Evolutionary conservation across 352 stramenopile species (phyloP).

Genomic region (Phytopythium chamaehyphon): DNA sequence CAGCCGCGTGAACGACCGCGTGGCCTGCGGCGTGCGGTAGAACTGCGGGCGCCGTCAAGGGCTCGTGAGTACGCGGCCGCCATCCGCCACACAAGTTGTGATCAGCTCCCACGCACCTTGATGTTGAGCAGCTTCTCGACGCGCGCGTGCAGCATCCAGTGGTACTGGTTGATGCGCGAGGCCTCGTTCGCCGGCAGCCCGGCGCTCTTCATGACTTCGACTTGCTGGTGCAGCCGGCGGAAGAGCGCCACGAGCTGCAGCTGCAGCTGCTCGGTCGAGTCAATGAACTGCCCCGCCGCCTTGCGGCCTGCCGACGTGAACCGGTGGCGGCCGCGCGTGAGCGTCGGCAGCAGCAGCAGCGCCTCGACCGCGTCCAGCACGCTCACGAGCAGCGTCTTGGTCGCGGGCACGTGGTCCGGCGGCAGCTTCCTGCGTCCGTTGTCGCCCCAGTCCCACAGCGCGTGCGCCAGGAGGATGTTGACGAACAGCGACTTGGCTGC

Average conservation of each 20-base stretch:
- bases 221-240: slow-evolving; percentile 56
- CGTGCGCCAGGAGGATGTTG: slow-evolving; percentile 74
- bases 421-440: slow-evolving; percentile 58
- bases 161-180: slow-evolving; percentile 87
- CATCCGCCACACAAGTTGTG: no score
- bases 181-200: slow-evolving; percentile 80
- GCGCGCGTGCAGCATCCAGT: slow-evolving; percentile 80
- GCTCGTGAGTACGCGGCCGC: no score
- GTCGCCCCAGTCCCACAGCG: slow-evolving; percentile 80
- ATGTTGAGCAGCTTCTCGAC: slow-evolving; percentile 83
- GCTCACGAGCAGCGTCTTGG: slow-evolving; percentile 47
- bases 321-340: slow-evolving; percentile 66
- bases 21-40: slow-evolving; percentile 84
- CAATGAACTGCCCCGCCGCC: slow-evolving; percentile 37
- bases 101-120: no score
- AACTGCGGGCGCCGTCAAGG: slow-evolving; percentile 24
- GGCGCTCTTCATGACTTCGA: slow-evolving; percentile 70
- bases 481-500: slow-evolving; percentile 55
- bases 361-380: slow-evolving; percentile 42
- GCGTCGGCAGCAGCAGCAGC: slow-evolving; percentile 60
- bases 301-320: slow-evolving; percentile 50
- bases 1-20: slow-evolving; percentile 76
- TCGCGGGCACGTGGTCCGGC: slow-evolving; percentile 37
- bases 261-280: slow-evolving; percentile 41
- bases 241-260: slow-evolving; percentile 58